Evolutionary conservation across 306 rosid species (phyloP), one percentile per base, ranked within the genome.

Genomic region (Begonia fuchsioides): DNA sequence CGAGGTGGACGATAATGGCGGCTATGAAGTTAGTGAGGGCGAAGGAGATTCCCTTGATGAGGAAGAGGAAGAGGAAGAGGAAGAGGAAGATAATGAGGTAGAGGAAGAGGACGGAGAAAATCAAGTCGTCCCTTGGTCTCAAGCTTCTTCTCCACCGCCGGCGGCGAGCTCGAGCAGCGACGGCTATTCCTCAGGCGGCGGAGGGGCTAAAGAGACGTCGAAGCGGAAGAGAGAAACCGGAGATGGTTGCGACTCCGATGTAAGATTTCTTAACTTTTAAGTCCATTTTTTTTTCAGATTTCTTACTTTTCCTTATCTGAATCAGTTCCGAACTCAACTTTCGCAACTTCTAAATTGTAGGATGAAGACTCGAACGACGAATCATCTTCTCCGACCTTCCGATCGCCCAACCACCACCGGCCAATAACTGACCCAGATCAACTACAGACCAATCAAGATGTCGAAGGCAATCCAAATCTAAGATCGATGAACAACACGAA

Each of bases 71-170:
- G n/a, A 48, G 1, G 80, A 69, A 2, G 40, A 17, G 1, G 58
- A 55, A 3, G 75, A 50, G 1, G 62, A 44, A 0, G 74, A 20
- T 20, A 20, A 0, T 3, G 32, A 49, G 0, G 53, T 15, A 5
- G 70, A 50, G 1, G 64, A 59, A 6, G 75, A 69, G 15, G 66
- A 72, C 13, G 77, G 71, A 10, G 76, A 72, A 40, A 72, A 77
- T 44, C 83, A 77, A 74, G 83, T 77, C 48, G 79, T 77, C 17
- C 79, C 79, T 2, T 77, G 71, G 79, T 59, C 76, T 13, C 48
- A 17, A 41, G 47, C 44, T 13, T 55, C 57, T 19, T 12, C 53
- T 32, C 51, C 65, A 8, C 39, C 60, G 8, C 63, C n/a, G n/a
- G n/a, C n/a, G 7, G 61, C 18, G 12, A 56, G 53, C 38, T 55